phyloP scores from a whole-genome alignment of 2,329 filamentous ascomycete genomes.

The Paraphaeosphaeria sporulosa region DNA sequence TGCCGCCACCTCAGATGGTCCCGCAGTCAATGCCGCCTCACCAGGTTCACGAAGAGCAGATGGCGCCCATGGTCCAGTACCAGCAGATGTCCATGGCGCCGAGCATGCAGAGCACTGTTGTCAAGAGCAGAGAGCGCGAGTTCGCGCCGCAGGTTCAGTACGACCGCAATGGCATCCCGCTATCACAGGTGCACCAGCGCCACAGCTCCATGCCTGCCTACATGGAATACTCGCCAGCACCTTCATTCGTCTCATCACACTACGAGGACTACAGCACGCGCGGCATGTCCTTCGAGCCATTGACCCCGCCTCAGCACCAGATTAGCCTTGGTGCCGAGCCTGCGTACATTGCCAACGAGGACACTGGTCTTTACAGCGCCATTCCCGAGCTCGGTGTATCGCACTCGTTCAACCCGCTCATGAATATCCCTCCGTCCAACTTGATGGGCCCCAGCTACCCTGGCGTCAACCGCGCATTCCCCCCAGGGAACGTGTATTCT shows the following conservation, averaged over 20 bases:
- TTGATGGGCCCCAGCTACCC: constrained; percentile 81
- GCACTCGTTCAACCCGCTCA: constrained; percentile 82
- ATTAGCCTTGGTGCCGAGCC: constrained; percentile 84
- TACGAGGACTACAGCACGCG: constrained; percentile 98
- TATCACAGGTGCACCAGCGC: constrained; percentile 84
- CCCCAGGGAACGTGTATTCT: constrained; percentile 85
- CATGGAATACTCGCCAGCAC: constrained; percentile 96
- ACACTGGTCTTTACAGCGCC: constrained; percentile 92
- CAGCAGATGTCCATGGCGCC: constrained; percentile 75
- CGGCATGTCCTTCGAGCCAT: constrained; percentile 93
- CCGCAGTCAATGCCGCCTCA: constrained; percentile 61
- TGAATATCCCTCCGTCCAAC: constrained; percentile 88
- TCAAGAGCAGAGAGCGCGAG: constrained; percentile 87
- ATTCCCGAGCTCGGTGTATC: constrained; percentile 87
- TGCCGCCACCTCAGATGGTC: constrained; percentile 90
- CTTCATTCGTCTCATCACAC: constrained; percentile 97
- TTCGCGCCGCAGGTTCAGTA: constrained; percentile 78
- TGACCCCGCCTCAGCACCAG: constrained; percentile 93
- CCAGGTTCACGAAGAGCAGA: constrained; percentile 65
- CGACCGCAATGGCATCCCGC: constrained; percentile 88
- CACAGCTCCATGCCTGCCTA: constrained; percentile 99
- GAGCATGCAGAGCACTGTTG: constrained; percentile 73
- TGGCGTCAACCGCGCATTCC: constrained; percentile 70
- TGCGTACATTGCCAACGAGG: constrained; percentile 97
- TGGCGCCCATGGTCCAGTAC: constrained; percentile 74